These are phyloP conservation scores for Stellera chamaejasme DNA, from an alignment of 345 rosid genomes.

Conservation along the genomic window DNA sequence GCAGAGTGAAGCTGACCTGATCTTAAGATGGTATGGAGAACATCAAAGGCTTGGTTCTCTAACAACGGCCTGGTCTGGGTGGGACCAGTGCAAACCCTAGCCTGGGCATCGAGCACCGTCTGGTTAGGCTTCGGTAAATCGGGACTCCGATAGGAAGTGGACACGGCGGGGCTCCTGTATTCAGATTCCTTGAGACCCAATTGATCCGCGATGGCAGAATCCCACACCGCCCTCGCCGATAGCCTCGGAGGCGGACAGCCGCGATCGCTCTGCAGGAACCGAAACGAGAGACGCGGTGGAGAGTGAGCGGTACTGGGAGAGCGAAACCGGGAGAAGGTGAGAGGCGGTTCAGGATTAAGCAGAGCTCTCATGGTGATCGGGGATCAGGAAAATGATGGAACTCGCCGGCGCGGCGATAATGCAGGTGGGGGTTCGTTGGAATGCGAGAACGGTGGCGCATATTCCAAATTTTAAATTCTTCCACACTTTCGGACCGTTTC, in stretches of 20 bases:
- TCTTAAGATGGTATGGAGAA: slow-evolving; percentile 64
- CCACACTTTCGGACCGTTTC: too few species aligned
- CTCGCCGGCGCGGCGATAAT: too few species aligned
- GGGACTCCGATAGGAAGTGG: slow-evolving; percentile 63
- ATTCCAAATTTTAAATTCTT: too few species aligned
- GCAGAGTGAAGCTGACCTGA: slow-evolving; percentile 36
- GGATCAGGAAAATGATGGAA: too few species aligned
- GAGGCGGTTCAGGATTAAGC: slow-evolving; percentile 26
- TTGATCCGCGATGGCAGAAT: slow-evolving; percentile 41
- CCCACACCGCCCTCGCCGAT: slow-evolving; percentile 32
- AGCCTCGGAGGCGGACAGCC: slow-evolving; percentile 16
- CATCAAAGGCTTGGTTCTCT: slow-evolving; percentile 70
- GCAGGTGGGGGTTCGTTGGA: too few species aligned
- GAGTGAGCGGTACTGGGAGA: slow-evolving; percentile 12
- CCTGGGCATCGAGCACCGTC: slow-evolving; percentile 88
- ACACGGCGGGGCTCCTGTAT: slow-evolving; percentile 54
- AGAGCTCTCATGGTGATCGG: slow-evolving; percentile 49
- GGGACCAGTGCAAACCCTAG: slow-evolving; percentile 97
- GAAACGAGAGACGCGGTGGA: slow-evolving; percentile 13
- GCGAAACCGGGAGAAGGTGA: slow-evolving; percentile 24
- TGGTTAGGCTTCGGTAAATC: slow-evolving; percentile 62
- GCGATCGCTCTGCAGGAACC: slow-evolving; percentile 15
- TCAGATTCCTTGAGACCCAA: slow-evolving; percentile 59
- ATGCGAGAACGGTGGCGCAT: too few species aligned
- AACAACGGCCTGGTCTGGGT: slow-evolving; percentile 72